Evolutionary conservation across 305 asterid genomes (phyloP).

Genomic region (Plantago rigida): DNA sequence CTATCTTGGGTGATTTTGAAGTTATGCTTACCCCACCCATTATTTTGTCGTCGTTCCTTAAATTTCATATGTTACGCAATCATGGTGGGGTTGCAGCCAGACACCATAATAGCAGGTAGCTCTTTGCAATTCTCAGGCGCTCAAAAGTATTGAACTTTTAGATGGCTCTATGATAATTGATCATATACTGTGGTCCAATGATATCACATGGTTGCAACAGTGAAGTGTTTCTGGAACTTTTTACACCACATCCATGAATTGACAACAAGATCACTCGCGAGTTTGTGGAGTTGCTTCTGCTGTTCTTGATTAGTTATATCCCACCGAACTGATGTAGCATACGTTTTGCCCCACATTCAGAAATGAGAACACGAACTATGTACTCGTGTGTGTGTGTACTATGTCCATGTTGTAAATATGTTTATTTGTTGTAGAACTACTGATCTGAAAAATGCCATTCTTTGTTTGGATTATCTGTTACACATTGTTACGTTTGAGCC

Average conservation of each 20-base stretch:
- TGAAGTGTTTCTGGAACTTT: not conserved
- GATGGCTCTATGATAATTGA: not conserved
- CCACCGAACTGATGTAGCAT: not conserved
- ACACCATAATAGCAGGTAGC: not conserved
- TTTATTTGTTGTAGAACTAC: too few relatives aligned
- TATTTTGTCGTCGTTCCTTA: too few relatives aligned
- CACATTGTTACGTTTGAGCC: too few relatives aligned
- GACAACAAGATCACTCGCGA: not conserved
- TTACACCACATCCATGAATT: not conserved
- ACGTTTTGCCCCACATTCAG: not conserved
- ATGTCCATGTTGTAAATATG: too few relatives aligned
- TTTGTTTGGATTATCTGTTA: too few relatives aligned
- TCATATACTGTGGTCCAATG: not conserved
- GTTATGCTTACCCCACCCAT: too few relatives aligned
- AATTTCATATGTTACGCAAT: too few relatives aligned
- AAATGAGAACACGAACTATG: not conserved
- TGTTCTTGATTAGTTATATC: not conserved
- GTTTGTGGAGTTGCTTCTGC: not conserved
- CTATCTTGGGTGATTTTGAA: too few relatives aligned
- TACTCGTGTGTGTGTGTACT: too few relatives aligned
- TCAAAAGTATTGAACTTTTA: too few relatives aligned
- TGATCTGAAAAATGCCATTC: too few relatives aligned
- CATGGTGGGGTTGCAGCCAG: too few relatives aligned
- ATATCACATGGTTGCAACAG: conserved; percentile 5
- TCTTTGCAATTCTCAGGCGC: not conserved